Conservation (phyloP, 1,284 basidiomycete species). For the Cryptococcus sp. region DNA sequence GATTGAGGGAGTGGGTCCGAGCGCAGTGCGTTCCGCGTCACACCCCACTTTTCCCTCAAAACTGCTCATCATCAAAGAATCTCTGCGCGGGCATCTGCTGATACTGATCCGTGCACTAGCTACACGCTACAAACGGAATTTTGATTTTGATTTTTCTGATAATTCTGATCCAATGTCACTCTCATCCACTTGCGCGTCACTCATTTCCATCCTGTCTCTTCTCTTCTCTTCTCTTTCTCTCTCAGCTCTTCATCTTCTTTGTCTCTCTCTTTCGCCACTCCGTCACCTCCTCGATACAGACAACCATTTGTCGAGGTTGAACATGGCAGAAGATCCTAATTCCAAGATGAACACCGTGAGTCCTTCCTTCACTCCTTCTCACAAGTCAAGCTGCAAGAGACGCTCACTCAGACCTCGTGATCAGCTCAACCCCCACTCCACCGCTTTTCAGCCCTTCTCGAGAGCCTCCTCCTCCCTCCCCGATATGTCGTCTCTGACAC, state of each 20-base stretch:
- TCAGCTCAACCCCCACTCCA: neutral
- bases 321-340: no score
- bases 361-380: constrained; percentile 6
- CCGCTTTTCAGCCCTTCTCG: neutral
- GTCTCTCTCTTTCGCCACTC: neutral
- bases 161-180: neutral
- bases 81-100: no score
- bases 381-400: neutral
- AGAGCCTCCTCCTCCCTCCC: neutral
- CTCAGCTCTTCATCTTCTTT: neutral
- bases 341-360: neutral
- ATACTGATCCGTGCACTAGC: no score
- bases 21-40: no score
- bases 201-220: neutral
- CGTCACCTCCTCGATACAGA: neutral
- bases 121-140: neutral
- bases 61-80: no score
- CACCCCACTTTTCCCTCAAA: no score
- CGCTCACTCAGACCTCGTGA: constrained; percentile 3
- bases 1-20: no score
- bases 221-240: neutral
- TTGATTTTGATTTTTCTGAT: neutral
- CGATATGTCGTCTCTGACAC: neutral
- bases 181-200: neutral
- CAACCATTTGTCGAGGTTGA: neutral